Evolutionary conservation across 768 basidiomycete genomes (phyloP), one percentile per base, ranked within the genome.

Genomic region (Pseudohyphozyma bogoriensis): DNA sequence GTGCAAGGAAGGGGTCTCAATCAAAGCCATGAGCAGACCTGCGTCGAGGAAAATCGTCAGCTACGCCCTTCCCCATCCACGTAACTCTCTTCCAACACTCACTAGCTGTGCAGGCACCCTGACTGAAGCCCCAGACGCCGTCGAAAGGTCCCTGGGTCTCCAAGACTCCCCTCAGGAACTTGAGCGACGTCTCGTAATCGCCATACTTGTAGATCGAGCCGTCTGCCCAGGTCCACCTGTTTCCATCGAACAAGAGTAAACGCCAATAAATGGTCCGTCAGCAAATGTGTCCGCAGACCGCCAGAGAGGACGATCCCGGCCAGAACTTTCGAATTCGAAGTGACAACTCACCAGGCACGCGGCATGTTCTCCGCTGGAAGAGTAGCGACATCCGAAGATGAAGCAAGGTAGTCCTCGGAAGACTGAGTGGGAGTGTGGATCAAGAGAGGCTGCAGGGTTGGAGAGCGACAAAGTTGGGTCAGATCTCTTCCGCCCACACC

Each of bases 401-500:
- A 58, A 28, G 58, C 56, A 47, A 62, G 60, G 42, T 59, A 60
- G 24, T 65, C 63, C 32, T 40, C 31, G 2, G 49, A 51, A 4
- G 54, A 37, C 15, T 40, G 51, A n/a, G 65, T 66, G 44, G 65
- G 65, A 26, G 58, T 51, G 8, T 66, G 51, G n/a, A 66, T 49
- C 47, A 66, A 16, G 40, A 62, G 65, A 7, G 65, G 39, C 60
- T 65, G 33, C 24, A 20, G 16, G 39, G n/a, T 4, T 22, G 50
- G n/a, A 10, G 13, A 13, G 16, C 31, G 31, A 18, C 4, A 20
- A 44, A 44, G 3, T 20, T 3, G 10, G 12, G n/a, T n/a, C n/a
- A n/a, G n/a, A n/a, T n/a, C n/a, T n/a, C n/a, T n/a, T n/a, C n/a
- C n/a, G n/a, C n/a, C n/a, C n/a, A n/a, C n/a, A n/a, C n/a, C n/a